phyloP scores from a whole-genome alignment of 1,139 yeast genomes.

The Blastobotrys buckinghamii region DNA sequence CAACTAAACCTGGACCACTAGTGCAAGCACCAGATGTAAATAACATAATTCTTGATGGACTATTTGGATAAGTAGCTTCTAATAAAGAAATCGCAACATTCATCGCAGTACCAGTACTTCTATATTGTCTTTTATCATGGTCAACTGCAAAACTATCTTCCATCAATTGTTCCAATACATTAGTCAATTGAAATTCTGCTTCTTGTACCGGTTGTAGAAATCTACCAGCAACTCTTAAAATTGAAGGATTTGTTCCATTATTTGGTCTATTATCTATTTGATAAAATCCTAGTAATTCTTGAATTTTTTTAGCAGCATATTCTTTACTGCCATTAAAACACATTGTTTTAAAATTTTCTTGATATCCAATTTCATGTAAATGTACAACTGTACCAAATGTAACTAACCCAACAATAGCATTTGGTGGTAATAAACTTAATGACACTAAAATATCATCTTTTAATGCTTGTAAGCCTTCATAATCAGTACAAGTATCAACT shows the following conservation, averaged over 20 bases:
- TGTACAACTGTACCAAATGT: constrained; percentile 62
- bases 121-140: constrained; percentile 42
- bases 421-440: constrained; percentile 53
- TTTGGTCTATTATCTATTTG: constrained; percentile 33
- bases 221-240: constrained; percentile 22
- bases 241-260: constrained; percentile 13
- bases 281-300: constrained; percentile 48
- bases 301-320: constrained; percentile 47
- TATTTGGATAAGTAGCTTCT: constrained; percentile 41
- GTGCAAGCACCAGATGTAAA: constrained; percentile 87
- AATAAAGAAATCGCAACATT: constrained; percentile 53
- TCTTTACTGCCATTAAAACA: constrained; percentile 58
- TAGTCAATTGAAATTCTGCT: constrained; percentile 52
- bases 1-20: constrained; percentile 82
- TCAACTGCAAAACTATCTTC: constrained; percentile 50
- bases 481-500: constrained; percentile 60
- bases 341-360: constrained; percentile 31
- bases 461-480: constrained; percentile 45
- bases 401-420: constrained; percentile 43
- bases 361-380: constrained; percentile 48
- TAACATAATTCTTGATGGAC: constrained; percentile 57
- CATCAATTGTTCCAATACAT: constrained; percentile 47
- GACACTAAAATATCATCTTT: constrained; percentile 51
- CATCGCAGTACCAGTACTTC: constrained; percentile 65
- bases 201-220: constrained; percentile 33